Base-by-base conservation (phyloP, 2,329 filamentous ascomycete species). In the Dothidotthia symphoricarpi region DNA sequence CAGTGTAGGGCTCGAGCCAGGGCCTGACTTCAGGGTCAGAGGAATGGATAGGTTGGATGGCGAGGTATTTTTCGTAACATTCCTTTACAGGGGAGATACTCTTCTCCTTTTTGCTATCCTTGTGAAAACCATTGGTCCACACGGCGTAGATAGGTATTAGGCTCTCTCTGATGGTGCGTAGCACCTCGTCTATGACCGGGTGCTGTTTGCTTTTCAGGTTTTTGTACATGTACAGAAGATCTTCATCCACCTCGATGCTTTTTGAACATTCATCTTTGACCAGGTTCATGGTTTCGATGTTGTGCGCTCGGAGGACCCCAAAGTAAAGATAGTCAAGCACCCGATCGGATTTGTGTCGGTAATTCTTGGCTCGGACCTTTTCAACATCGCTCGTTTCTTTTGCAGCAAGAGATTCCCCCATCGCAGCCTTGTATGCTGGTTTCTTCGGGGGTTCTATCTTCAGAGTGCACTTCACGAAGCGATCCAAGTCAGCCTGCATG, bases 321-420 rank as follows among this genome's bases (percentile, higher is more conserved):
- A 81, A 83, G 45, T 77, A 81, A 6, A 88, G 66, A 25, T 74
- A 71, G 53, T 88, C 84, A 4, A 85, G 71, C 3, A 86, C 77
- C 39, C 85, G 78, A 1, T 54, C 31, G 1, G 19, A 11, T 1
- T 63, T 59, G 19, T 47, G 24, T 9, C 24, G 40, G 22, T 50
- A 59, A 0, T 60, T 49, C 9, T 60, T 39, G 8, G 46, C 46
- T 49, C 49, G 37, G 6, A 24, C n/a, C 13, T 37, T 47, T 31
- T 55, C 41, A 34, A 45, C 27, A 26, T 53, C 48, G 8, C 38
- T 42, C 15, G 39, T 38, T 8, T 46, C 45, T 33, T 52, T 56
- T 2, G 24, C 32, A 2, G 47, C 43, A 16, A 45, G 39, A 13
- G 49, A 55, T 0, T 43, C 53, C 6, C 62, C 41, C 51, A 66